These are phyloP conservation scores for Ustilago xerochloae DNA, from an alignment of 1,284 basidiomycete genomes.

Conservation along the genomic window DNA sequence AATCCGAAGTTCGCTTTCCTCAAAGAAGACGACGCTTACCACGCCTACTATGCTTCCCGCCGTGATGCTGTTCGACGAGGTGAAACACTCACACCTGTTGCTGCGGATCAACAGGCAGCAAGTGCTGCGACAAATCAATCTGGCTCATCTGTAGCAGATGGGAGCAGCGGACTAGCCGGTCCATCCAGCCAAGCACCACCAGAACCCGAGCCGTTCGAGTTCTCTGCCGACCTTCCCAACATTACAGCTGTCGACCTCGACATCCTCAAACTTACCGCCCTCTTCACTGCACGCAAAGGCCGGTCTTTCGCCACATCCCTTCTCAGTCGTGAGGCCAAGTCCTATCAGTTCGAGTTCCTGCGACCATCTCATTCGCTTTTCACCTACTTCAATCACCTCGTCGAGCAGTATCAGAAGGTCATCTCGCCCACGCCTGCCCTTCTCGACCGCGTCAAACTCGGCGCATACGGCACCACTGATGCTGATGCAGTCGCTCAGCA, in stretches of 20 bases:
- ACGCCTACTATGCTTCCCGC: constrained; percentile 63
- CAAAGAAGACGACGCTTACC: constrained; percentile 60
- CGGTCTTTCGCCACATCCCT: constrained; percentile 86
- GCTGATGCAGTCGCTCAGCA: constrained; percentile 16
- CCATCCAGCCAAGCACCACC: constrained; percentile 68
- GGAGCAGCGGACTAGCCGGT: not conserved
- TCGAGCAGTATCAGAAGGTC: constrained; percentile 94
- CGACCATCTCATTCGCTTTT: constrained; percentile 95
- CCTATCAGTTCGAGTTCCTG: constrained; percentile 98
- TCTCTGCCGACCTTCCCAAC: constrained; percentile 87
- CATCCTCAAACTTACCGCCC: constrained; percentile 79
- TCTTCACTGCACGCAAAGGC: constrained; percentile 93
- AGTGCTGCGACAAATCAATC: not conserved
- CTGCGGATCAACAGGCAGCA: constrained; percentile 15
- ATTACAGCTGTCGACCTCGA: constrained; percentile 86
- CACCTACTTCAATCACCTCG: constrained; percentile 94
- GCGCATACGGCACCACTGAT: constrained; percentile 50
- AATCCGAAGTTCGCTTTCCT: constrained; percentile 65
- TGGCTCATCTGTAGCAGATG: constrained; percentile 1
- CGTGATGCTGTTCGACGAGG: constrained; percentile 54
- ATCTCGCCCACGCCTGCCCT: constrained; percentile 83
- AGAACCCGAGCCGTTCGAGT: constrained; percentile 85
- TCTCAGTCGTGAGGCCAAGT: constrained; percentile 87
- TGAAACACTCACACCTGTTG: constrained; percentile 20
- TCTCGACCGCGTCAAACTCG: constrained; percentile 75